Evolutionary conservation across 768 basidiomycete genomes (phyloP), one percentile per base, ranked within the genome.

Genomic region (Leccinellum rugosiceps): DNA sequence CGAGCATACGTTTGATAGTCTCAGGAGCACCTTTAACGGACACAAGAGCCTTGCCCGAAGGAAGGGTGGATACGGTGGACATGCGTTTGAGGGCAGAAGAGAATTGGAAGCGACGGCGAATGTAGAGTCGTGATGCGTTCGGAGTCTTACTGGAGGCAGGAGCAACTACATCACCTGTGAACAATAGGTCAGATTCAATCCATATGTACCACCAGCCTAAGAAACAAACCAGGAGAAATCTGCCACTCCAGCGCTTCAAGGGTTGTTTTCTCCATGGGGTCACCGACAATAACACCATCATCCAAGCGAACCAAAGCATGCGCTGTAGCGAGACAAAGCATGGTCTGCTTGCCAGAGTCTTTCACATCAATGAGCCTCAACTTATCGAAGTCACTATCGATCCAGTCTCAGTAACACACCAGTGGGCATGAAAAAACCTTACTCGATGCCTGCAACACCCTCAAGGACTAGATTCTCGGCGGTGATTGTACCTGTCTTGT

Each of bases 191-290:
- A 59, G 51, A 44, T 50, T 13, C 10, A n/a, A 49, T 30, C 4
- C 50, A 30, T 14, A 2, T n/a, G 1, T 5, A 11, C 45, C 11
- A 14, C 28, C 17, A 28, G 17, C 13, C 11, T 30, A 35, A 45
- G 30, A 34, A 19, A 57, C 76, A 50, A 52, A 83, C 90, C 90
- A 74, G 85, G 84, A 10, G 72, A 76, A 41, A 98, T 71, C 57
- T 84, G 85, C 96, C 97, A 98, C 49, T 92, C 87, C 28, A 99
- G 79, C 3, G 93, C 88, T 59, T 92, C 90, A 7, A 98, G 77
- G 0, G 97, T 96, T 0, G 92, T 95, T 76, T 95, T 94, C 74
- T 99, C 97, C 97, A 99, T 99, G 0, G 97, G 97, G 70, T 99
- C 97, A 4, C 97, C 97, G 44, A 98, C 95, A 35, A 95, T 77